A percentile compares a stretch with the other conserved stretches of the same genome.
phyloP scores from a whole-genome alignment of 1,139 yeast genomes.

The Kurtzmaniella natalensis region DNA sequence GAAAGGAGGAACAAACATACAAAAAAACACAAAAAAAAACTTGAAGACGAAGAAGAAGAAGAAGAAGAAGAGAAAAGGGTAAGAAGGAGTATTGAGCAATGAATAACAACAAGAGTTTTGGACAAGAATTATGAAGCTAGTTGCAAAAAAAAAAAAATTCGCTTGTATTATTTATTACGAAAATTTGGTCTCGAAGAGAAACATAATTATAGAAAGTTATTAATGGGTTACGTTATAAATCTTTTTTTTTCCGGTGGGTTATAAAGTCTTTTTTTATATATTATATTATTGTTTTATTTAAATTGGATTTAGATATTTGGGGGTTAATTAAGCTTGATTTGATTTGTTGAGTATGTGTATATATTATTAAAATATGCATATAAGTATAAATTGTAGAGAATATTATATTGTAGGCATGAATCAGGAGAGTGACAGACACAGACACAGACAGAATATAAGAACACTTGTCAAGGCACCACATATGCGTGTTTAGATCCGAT shows the following conservation, averaged over 20 bases:
- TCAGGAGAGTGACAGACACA: too few relatives aligned
- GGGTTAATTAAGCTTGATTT: slow-evolving; percentile 12
- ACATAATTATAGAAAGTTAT: slow-evolving; percentile 23
- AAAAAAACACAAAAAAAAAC: slow-evolving; percentile 8
- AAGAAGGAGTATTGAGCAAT: slow-evolving; percentile 1
- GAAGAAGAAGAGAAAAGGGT: slow-evolving; percentile 9
- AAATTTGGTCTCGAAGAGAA: slow-evolving; percentile 9
- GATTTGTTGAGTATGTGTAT: slow-evolving; percentile 1
- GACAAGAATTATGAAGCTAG: slow-evolving; percentile 11
- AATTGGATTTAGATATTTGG: slow-evolving; percentile 41
- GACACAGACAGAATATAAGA: too few relatives aligned
- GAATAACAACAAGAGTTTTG: slow-evolving; percentile 5
- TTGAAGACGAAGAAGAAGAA: slow-evolving; percentile 12
- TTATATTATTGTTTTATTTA: slow-evolving; percentile 14
- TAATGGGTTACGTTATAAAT: slow-evolving; percentile 26
- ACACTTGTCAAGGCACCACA: too few relatives aligned
- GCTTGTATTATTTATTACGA: slow-evolving; percentile 7
- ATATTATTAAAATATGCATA: too few relatives aligned
- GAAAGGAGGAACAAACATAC: not conserved
- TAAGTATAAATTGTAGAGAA: too few relatives aligned
- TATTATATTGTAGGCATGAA: too few relatives aligned
- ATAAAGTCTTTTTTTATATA: slow-evolving; percentile 16
- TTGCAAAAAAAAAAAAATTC: slow-evolving; percentile 11
- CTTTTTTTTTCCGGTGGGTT: slow-evolving; percentile 22
- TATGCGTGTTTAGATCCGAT: too few relatives aligned